phyloP scores from a whole-genome alignment of 108 stramenopile species.

The Mayamaea pseudoterrestris region DNA sequence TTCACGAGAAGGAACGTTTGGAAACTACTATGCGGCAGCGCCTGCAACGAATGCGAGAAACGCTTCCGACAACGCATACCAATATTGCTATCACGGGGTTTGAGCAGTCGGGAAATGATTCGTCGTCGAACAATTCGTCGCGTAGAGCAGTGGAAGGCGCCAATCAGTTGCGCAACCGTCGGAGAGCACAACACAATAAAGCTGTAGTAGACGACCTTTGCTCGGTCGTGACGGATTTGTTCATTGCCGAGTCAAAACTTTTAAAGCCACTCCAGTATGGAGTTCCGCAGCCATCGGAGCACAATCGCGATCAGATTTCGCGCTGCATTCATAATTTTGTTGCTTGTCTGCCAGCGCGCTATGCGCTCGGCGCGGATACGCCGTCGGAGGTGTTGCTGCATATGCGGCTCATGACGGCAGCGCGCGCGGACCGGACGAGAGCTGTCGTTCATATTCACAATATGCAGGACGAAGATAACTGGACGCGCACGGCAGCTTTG shows the following conservation, averaged over 20 bases:
- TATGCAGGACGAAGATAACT: slow-evolving; percentile 5
- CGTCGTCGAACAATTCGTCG: neutral
- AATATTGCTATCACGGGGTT: neutral
- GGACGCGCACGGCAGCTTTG: neutral
- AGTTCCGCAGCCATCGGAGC: neutral
- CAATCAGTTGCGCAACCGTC: slow-evolving; percentile 13
- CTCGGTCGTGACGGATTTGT: slow-evolving; percentile 25
- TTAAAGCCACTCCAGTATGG: slow-evolving; percentile 16
- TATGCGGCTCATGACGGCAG: slow-evolving; percentile 27
- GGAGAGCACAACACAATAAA: slow-evolving; percentile 19
- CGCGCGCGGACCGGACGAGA: slow-evolving; percentile 8
- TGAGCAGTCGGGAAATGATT: no score
- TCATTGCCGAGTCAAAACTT: slow-evolving; percentile 25
- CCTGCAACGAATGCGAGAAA: neutral
- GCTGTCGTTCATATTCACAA: slow-evolving; percentile 20
- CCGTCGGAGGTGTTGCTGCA: slow-evolving; percentile 23
- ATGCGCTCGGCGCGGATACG: slow-evolving; percentile 20
- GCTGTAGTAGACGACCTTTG: slow-evolving; percentile 25
- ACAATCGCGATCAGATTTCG: slow-evolving; percentile 7
- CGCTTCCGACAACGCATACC: neutral
- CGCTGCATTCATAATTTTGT: slow-evolving; percentile 10
- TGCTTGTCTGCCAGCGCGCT: slow-evolving; percentile 15
- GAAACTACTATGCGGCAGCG: slow-evolving; percentile 6
- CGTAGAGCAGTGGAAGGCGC: neutral
- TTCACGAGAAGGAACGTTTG: slow-evolving; percentile 2